Evolutionary conservation across 495 filamentous ascomycete genomes (phyloP), one percentile per base, ranked within the genome.

Genomic region (Talaromyces stipitatus): DNA sequence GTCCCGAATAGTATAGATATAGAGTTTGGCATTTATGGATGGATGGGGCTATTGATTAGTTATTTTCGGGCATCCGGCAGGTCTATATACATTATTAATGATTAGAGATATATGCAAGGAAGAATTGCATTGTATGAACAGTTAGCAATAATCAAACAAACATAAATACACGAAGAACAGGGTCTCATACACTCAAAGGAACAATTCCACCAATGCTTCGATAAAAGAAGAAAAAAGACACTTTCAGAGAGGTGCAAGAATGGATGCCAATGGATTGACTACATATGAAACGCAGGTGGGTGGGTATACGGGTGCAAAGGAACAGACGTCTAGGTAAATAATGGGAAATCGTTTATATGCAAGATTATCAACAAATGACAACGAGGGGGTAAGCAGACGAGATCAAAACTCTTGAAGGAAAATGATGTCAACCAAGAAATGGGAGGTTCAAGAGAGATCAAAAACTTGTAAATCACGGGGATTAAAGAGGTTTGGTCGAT

Each of bases 251-350:
- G n/a, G 12, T 18, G 36, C 18, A 9, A 41, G 18, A 18, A 14
- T 16, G 36, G n/a, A n/a, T 18, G 16, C 7, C 36, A 18, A 41
- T 41, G 36, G 36, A 41, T n/a, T n/a, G n/a, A n/a, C n/a, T 41
- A 41, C 36, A 18, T 18, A 41, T 41, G 36, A 41, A 41, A 16
- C n/a, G 36, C 36, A 9, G n/a, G 0, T 48, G 10, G 45, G 45
- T 48, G 45, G 45, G 45, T 48, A 59, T 64, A 5, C 61, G 63
- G 52, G 23, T 59, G n/a, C 55, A 64, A 38, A 63, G 73, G 60
- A 68, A 69, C 16, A 64, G 46, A 26, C 55, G 56, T 48, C 28
- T 58, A 59, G 45, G 16, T 36, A 30, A 43, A 26, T 18, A 27
- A 28, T 16, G 50, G 58, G 30, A 38, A 46, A 2, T 28, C 54